phyloP scores from a whole-genome alignment of 176 grass and related monocot species.

The Phoenix dactylifera region DNA sequence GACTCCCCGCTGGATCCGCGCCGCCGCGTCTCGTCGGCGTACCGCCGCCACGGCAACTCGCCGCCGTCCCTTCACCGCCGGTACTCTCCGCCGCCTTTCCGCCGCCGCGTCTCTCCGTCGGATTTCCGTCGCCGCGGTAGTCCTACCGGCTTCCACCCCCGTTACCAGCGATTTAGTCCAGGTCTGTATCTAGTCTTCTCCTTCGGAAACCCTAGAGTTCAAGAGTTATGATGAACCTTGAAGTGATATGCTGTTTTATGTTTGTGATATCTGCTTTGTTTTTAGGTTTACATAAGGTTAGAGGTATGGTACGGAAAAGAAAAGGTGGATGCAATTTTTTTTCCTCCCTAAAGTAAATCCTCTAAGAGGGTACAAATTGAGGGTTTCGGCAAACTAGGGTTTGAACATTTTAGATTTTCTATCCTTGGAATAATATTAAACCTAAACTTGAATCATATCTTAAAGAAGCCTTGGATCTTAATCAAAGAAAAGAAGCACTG shows the following conservation, averaged over 20 bases:
- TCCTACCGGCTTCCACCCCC: slow-evolving; percentile 32
- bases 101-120: slow-evolving; percentile 1
- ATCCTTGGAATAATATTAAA: too few species aligned
- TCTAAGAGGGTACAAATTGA: too few species aligned
- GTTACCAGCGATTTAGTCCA: slow-evolving; percentile 35
- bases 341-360: too few species aligned
- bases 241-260: neutral
- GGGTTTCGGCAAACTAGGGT: too few species aligned
- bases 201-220: slow-evolving; percentile 15
- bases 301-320: neutral
- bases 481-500: too few species aligned
- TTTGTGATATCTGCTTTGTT: neutral
- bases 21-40: slow-evolving; percentile 23
- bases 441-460: too few species aligned
- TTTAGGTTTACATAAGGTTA: neutral
- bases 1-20: slow-evolving; percentile 14
- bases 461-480: too few species aligned
- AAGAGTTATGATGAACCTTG: too few species aligned
- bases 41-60: slow-evolving; percentile 15
- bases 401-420: too few species aligned
- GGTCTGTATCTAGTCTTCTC: slow-evolving; percentile 25
- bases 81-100: slow-evolving; percentile 19
- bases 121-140: slow-evolving; percentile 35
- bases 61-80: slow-evolving; percentile 20
- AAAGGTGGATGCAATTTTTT: too few species aligned